Evolutionary conservation across 202 grass and related monocot genomes (phyloP).

Genomic region (Elaeis oleifera): DNA sequence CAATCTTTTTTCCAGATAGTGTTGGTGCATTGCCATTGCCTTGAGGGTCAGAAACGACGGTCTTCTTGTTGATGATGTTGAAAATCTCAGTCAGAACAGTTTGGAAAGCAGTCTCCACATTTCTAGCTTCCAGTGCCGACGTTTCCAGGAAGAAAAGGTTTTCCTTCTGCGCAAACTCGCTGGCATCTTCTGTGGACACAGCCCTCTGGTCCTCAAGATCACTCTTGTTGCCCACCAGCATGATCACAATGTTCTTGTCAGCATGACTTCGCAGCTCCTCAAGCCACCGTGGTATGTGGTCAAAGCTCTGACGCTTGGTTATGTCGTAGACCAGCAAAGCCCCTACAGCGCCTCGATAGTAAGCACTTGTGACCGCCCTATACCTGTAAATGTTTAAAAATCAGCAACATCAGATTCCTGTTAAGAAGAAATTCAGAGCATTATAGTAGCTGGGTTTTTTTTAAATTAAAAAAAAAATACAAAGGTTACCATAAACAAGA

Average conservation of each 20-base stretch:
- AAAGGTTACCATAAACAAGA: too few species aligned
- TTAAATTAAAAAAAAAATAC: too few species aligned
- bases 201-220: constrained; percentile 58
- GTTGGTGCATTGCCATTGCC: constrained; percentile 23
- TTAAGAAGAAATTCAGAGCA: too few species aligned
- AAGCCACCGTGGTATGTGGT: constrained; percentile 72
- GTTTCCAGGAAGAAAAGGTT: constrained; percentile 65
- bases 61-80: constrained; percentile 59
- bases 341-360: constrained; percentile 63
- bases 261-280: constrained; percentile 64
- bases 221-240: constrained; percentile 68
- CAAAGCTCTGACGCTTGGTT: constrained; percentile 70
- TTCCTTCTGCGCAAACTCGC: constrained; percentile 65
- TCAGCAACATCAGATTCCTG: too few species aligned
- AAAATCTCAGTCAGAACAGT: constrained; percentile 66
- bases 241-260: constrained; percentile 72
- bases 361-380: constrained; percentile 67
- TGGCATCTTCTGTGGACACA: constrained; percentile 48
- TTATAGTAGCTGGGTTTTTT: too few species aligned
- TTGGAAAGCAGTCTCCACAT: constrained; percentile 56
- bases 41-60: constrained; percentile 31
- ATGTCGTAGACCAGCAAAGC: constrained; percentile 71
- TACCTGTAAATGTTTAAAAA: constrained; percentile 34
- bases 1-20: constrained; percentile 49
- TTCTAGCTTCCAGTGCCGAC: constrained; percentile 50